Base-by-base conservation (phyloP, 2,329 filamentous ascomycete species). In the Graphiopsis chlorocephala region DNA sequence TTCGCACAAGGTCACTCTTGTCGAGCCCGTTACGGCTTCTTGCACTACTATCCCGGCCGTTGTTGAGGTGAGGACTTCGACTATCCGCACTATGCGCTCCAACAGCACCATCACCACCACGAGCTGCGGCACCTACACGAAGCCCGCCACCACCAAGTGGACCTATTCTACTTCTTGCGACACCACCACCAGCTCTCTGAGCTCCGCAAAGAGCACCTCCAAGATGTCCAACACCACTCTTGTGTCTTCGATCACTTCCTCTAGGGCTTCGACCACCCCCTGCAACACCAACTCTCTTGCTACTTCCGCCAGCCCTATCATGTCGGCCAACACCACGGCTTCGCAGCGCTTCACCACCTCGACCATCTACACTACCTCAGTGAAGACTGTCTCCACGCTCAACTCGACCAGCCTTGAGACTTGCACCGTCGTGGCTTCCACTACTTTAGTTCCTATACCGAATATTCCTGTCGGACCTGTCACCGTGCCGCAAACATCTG, bases 121-220 rank as follows among this genome's bases (percentile, higher is more conserved):
- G 14, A 42, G 25, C 23, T 67, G 65, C 58, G 33, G 63, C 17
- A 65, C 63, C 8, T 67, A 65, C 45, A 65, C 62, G 4, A 31
- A 59, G 26, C 62, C 62, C 5, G 52, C 53, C 28, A 50, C 62
- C 20, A 50, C 53, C 17, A 52, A 38, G 29, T 64, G 62, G 62
- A 45, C 58, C 4, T 59, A 50, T 29, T 25, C 53, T 7, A n/a
- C 38, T 11, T 4, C 60, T 12, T 62, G 48, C 48, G 42, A 62
- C n/a, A 45, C 47, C 20, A 62, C 48, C 33, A 31, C n/a, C n/a
- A 47, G 15, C 38, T 20, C 38, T 12, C 14, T 60, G 25, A 60
- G 8, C n/a, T 47, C 57, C 17, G 57, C 26, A 26, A 60, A 60
- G 5, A 52, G 20, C n/a, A 50, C 58, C 29, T 35, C 42, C n/a